A percentile compares a stretch with the other conserved stretches of the same genome.
Conservation (phyloP, 1,139 yeast species). For the Saccharomycopsis phalli region DNA sequence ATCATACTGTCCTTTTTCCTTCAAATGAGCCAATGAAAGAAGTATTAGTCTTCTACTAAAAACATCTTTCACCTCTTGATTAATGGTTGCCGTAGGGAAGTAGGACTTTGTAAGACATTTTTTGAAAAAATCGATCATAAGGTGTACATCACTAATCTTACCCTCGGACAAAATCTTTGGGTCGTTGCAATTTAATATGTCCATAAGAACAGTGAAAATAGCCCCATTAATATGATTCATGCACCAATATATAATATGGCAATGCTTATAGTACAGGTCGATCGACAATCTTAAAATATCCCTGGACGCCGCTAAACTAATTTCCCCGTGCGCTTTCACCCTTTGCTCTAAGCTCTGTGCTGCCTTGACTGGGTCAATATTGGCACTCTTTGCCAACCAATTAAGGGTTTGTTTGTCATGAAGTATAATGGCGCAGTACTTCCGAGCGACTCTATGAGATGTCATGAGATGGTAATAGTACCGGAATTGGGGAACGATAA, state of each 20-base stretch:
- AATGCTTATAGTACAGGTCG: not conserved
- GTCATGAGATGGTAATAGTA: conserved; percentile 9
- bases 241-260: conserved; percentile 5
- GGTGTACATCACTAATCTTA: conserved; percentile 7
- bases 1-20: conserved; percentile 1
- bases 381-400: not conserved
- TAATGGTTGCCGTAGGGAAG: not conserved
- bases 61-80: conserved; percentile 5
- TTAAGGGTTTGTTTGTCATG: conserved; percentile 6
- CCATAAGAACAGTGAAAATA: conserved; percentile 10
- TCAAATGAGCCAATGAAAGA: conserved; percentile 10
- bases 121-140: conserved; percentile 11
- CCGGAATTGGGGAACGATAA: conserved; percentile 7
- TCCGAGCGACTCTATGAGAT: conserved; percentile 10
- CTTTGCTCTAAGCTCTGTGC: conserved; percentile 1
- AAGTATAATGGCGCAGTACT: conserved; percentile 3
- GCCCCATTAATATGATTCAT: conserved; percentile 8
- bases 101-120: not conserved
- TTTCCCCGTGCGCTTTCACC: not conserved
- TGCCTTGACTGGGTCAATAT: not conserved
- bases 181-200: conserved; percentile 1
- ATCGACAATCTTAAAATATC: conserved; percentile 6
- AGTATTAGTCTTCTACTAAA: conserved; percentile 8
- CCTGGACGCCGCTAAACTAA: conserved; percentile 8
- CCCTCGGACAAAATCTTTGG: not conserved